Base-by-base conservation (phyloP, 805 yeast species). In the Candida sithepensis region DNA sequence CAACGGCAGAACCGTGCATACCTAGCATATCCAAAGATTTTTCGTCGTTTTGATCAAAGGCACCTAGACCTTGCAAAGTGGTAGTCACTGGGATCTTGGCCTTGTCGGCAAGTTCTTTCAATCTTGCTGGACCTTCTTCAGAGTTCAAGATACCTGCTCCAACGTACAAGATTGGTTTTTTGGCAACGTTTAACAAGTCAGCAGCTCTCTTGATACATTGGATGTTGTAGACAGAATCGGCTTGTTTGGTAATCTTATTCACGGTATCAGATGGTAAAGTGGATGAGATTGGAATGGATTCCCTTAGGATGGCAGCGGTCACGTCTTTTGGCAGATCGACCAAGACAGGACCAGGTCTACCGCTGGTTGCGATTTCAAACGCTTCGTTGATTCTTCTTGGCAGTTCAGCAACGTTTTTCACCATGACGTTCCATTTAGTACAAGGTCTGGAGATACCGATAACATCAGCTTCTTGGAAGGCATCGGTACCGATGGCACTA, bases 381-480 rank as follows among this genome's bases (percentile, higher is more conserved):
- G 98, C 98, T 73, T 94, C 99, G 67, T 94, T 92, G 65, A 94
- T 92, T 64, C 98, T 80, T 61, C 88, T 80, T 52, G 99, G 99
- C 57, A 94, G 75, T 71, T 94, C 99, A 46, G 91, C 92, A 44
- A 94, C 92, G 64, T 79, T 79, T 70, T 89, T 94, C 49, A 94
- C 97, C 99, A 94, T 94, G 36, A 91, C 97, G 65, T 95, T 94
- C 99, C 99, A 94, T 70, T 94, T 94, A 51, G 99, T 90, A 76
- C 99, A 94, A 7, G 96, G 84, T 66, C 99, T 81, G 4, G 98
- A 88, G 62, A 94, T 94, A 60, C 98, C 99, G 41, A 94, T 81
- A 45, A 92, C 95, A 65, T 94, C 99, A 43, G 99, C 99, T 74
- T 94, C 99, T 75, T 94, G 99, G 84, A 94, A 94, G 23, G 98